Base-by-base conservation (phyloP, 208 protist genomes). In the Trypanosoma cruzi region DNA sequence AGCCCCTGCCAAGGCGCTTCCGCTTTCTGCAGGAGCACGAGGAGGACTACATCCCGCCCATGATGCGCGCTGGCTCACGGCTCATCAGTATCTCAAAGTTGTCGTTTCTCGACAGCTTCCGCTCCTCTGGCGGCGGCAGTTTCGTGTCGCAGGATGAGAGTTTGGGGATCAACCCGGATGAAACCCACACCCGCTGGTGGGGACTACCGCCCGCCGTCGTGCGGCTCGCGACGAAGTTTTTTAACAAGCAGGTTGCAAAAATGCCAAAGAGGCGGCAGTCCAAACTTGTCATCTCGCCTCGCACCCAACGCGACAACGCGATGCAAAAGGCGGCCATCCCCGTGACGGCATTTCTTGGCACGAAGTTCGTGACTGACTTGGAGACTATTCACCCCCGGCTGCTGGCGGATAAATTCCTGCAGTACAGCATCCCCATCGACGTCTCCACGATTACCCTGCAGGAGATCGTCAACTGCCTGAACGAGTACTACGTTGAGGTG, bases 401-500 rank as follows among this genome's bases (percentile, higher is more conserved):
- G 14, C 71, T 94, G 22, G 77, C 69, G 1, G 85, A 91, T 64
- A 82, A 84, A 69, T 94, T 88, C 77, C 5, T 79, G 49, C 76
- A 79, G 49, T 75, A 88, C 65, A 70, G 82, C 24, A 75, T 94
- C 49, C 82, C 85, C n/a, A 90, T 92, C 54, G 83, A 85, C 16
- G 85, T 87, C 31, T 74, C 79, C 64, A 89, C 82, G 60, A 90
- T 94, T 64, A 94, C 89, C 22, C 68, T 92, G 37, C 89, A 94
- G 78, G 89, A 94, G 76, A 85, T 92, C 64, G 84, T 94, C 32
- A 94, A 94, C 75, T 79, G 88, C 56, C 58, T 94, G 34, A 86
- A 94, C 59, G 89, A 94, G 81, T 80, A 80, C 75, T 94, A 94
- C 73, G 64, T 84, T 22, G 71, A 85, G 70, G 69, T 75, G 28